A percentile compares a stretch with the other conserved stretches of the same genome.
Evolutionary conservation across 2,329 filamentous ascomycete species (phyloP).

Genomic region (Pleurostoma richardsiae): DNA sequence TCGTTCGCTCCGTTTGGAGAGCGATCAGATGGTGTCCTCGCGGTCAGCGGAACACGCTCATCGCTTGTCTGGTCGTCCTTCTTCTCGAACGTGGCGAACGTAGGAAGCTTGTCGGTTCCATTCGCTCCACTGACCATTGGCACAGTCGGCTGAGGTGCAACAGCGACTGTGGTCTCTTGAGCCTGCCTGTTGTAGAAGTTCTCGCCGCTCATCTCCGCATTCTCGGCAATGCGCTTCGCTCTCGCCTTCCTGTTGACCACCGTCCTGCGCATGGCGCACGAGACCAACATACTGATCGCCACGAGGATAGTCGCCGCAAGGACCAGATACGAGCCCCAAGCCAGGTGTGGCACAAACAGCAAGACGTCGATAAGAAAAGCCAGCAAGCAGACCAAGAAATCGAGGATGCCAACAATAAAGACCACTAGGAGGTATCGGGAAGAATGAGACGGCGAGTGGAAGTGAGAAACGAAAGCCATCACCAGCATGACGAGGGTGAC

Average conservation of each 20-base stretch:
- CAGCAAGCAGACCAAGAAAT: slow-evolving; percentile 75
- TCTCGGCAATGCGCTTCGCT: slow-evolving; percentile 85
- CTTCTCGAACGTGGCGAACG: slow-evolving; percentile 63
- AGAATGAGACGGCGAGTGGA: slow-evolving; percentile 85
- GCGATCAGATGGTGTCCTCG: slow-evolving; percentile 55
- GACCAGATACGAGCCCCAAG: slow-evolving; percentile 93
- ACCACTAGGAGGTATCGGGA: slow-evolving; percentile 79
- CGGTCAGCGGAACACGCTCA: slow-evolving; percentile 66
- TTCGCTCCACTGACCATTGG: slow-evolving; percentile 53
- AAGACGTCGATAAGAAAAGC: slow-evolving; percentile 92
- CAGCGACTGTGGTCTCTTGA: slow-evolving; percentile 38
- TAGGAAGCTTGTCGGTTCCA: slow-evolving; percentile 42
- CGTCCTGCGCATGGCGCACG: slow-evolving; percentile 91
- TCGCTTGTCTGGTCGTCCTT: slow-evolving; percentile 59
- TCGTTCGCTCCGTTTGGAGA: slow-evolving; percentile 40
- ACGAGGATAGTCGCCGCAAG: slow-evolving; percentile 84
- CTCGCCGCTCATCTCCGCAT: slow-evolving; percentile 94
- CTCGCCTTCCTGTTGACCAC: slow-evolving; percentile 89
- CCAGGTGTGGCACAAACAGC: slow-evolving; percentile 87
- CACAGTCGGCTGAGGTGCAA: slow-evolving; percentile 50
- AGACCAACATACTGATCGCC: slow-evolving; percentile 74
- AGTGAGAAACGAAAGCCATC: slow-evolving; percentile 74
- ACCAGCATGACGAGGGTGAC: slow-evolving; percentile 80
- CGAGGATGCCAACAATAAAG: slow-evolving; percentile 81
- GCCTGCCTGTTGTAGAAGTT: slow-evolving; percentile 78